These are phyloP conservation scores for Aspergillus wentii DNA, from an alignment of 495 filamentous ascomycete genomes.

Conservation along the genomic window DNA sequence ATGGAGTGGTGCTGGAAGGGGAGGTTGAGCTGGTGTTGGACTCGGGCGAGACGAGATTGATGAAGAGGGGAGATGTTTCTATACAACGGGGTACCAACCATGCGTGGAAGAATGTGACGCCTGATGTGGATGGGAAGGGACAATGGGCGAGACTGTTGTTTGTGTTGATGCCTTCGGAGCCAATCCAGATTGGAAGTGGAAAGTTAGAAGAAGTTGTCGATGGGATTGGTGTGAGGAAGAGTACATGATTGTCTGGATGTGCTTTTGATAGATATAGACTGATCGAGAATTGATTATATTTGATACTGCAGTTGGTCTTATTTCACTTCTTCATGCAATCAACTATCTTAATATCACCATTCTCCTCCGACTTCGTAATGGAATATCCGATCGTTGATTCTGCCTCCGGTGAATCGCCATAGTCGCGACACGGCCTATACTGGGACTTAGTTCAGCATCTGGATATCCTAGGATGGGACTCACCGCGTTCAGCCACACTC, in stretches of 20 bases:
- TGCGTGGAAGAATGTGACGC: conserved; percentile 53
- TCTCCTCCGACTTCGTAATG: conserved; percentile 47
- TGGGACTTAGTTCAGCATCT: conserved; percentile 2
- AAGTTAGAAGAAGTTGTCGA: too few species aligned
- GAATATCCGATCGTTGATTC: conserved; percentile 37
- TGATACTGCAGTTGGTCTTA: too few species aligned
- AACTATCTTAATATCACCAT: conserved; percentile 36
- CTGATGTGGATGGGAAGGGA: conserved; percentile 28
- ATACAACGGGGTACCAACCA: conserved; percentile 61
- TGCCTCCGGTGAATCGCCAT: conserved; percentile 42
- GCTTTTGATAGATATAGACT: too few species aligned
- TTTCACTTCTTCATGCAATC: too few species aligned
- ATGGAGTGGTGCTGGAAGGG: conserved; percentile 66
- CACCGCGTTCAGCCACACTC: conserved; percentile 49
- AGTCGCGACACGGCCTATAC: conserved; percentile 27
- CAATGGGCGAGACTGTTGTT: not conserved
- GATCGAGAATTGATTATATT: too few species aligned
- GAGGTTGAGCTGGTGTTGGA: conserved; percentile 71
- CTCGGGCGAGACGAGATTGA: conserved; percentile 49
- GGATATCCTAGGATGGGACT: conserved; percentile 13
- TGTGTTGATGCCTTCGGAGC: not conserved
- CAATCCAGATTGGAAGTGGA: not conserved
- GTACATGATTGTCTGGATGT: too few species aligned
- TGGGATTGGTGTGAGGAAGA: too few species aligned
- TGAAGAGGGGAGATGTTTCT: conserved; percentile 66